Evolutionary conservation across 129 eudicot genomes (phyloP), one percentile per base, ranked within the genome.

Genomic region (Pseudognaphalium luteoalbum): DNA sequence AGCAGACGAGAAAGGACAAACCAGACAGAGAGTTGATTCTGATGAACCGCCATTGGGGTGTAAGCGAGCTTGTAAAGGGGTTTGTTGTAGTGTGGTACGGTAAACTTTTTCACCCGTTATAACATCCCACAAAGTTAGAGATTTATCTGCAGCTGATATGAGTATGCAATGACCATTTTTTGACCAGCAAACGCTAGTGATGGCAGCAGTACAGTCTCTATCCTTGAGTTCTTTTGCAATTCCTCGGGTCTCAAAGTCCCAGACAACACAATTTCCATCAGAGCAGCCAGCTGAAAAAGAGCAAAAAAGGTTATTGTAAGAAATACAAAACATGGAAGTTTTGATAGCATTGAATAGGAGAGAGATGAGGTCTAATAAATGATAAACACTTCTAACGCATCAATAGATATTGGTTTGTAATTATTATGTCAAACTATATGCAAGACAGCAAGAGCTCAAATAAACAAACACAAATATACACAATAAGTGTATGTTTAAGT

Each of bases 191-290:
- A 94, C 92, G 72, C 96, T 94, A 0, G 99, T 94, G 70, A 94
- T 78, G 37, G 96, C 96, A 66, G 93, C 87, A 66, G 76, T 79
- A 73, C 89, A 91, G 33, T 91, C 93, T 70, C 89, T 85, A 73
- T 94, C 97, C 63, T 80, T 86, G 41, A 94, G 86, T 66, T 84
- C 96, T 81, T 86, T 89, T 11, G 96, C 90, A 63, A 94, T 86
- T 61, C 93, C 99, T 76, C 99, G 80, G 32, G 99, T 94, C 73
- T 84, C 93, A 60, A 87, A 94, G 78, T 94, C 99, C 99, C 99
- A 94, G 29, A 94, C 82, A 11, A 94, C 85, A 71, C 97, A 91
- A 80, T 86, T 91, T 73, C 99, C 99, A 80, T 94, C 90, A 34
- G 93, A 83, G 77, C 97, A 94, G 44, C 99, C 99, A 83, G 97